Conservation (phyloP, 108 stramenopile genomes). For the Nitzschia sp. region DNA sequence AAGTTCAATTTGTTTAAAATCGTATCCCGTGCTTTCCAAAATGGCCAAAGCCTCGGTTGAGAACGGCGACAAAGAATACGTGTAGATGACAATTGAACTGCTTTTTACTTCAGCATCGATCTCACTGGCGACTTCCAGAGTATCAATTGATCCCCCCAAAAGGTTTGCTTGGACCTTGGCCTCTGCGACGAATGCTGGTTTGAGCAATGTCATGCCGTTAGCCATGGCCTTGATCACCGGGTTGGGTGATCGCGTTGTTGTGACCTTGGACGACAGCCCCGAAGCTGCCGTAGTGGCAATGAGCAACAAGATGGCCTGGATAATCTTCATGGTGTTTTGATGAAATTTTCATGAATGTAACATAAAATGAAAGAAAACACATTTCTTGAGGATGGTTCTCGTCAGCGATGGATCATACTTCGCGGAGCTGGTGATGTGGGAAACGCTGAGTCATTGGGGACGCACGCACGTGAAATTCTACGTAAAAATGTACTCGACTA, state of each 20-base stretch:
- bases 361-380: no score
- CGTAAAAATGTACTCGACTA: no score
- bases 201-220: slow-evolving; percentile 67
- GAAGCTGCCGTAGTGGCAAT: not conserved
- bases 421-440: no score
- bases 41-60: slow-evolving; percentile 61
- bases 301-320: slow-evolving; percentile 1
- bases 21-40: slow-evolving; percentile 53
- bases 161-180: slow-evolving; percentile 60
- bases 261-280: not conserved
- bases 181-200: slow-evolving; percentile 62
- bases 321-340: slow-evolving; percentile 13
- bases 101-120: slow-evolving; percentile 28
- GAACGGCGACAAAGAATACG: slow-evolving; percentile 69
- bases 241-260: slow-evolving; percentile 33
- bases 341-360: not conserved
- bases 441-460: no score
- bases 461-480: no score
- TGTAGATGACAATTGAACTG: slow-evolving; percentile 68
- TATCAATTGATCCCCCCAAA: slow-evolving; percentile 54
- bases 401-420: no score
- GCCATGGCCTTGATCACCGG: slow-evolving; percentile 63
- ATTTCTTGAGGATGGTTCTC: no score
- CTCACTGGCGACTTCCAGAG: slow-evolving; percentile 43
- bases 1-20: slow-evolving; percentile 58